Base-by-base conservation (phyloP, 2,329 filamentous ascomycete species). In the Pestalotiopsis sp. region DNA sequence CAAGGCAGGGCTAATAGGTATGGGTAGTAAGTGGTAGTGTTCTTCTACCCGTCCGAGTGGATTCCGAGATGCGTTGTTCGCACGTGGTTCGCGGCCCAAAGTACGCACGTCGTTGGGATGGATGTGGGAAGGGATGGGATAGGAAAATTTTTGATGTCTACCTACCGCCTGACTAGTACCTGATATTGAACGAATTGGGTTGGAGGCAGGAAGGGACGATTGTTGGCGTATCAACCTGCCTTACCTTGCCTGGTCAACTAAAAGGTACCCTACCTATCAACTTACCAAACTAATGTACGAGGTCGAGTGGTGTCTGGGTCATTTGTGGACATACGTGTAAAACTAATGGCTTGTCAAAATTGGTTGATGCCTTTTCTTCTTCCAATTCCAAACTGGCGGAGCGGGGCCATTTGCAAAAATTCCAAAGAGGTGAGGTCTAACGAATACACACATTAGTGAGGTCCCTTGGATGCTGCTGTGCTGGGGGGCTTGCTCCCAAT, bases 61-160 rank as follows among this genome's bases (percentile, higher is more conserved):
- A 52, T 52, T 5, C 20, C 45, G 45, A 52, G 45, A 52, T 52
- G 45, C 45, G 45, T 52, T 67, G 65, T 67, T 57, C 23, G 36
- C 65, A 36, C 52, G 65, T 67, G 65, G 65, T 60, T 67, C 65
- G 65, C 65, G 65, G 27, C 65, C 31, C 38, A 59, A 56, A 20
- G 25, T 36, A 36, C 31, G 31, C 7, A 36, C 31, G 31, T 36
- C 31, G 31, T 45, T 56, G n/a, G 57, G 27, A 59, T 38, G 27
- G 49, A 39, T 31, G 41, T 52, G 41, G 20, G 65, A 31, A n/a
- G 56, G 25, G 12, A 39, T 9, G 52, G 25, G 49, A 36, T 49
- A 6, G 27, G 27, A 62, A 39, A 36, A 62, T n/a, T n/a, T 36
- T 36, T 36, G 31, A 52, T 9, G 17, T 52, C 45, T 52, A 52